These are phyloP conservation scores for Sugiyamaella sp. DNA, from an alignment of 1,139 yeast genomes.

Conservation along the genomic window DNA sequence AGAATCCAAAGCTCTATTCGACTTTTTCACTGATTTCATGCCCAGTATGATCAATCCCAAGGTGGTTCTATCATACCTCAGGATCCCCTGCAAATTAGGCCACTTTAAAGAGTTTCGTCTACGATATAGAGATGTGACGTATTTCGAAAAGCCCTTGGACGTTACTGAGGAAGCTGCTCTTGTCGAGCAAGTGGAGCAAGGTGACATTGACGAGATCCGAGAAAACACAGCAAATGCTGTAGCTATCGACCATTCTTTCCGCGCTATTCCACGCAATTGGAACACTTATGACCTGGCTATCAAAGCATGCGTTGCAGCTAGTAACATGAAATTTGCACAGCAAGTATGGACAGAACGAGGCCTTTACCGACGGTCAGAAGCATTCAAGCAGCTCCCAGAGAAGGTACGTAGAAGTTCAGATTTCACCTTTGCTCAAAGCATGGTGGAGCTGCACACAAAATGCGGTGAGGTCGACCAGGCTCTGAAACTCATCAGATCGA, in stretches of 20 bases:
- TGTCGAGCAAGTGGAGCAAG: not conserved
- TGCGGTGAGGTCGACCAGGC: constrained; percentile 69
- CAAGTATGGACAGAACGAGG: constrained; percentile 81
- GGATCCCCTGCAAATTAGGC: constrained; percentile 55
- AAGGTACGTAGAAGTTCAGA: constrained; percentile 55
- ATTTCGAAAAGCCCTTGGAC: constrained; percentile 39
- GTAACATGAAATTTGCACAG: constrained; percentile 60
- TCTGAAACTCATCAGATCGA: constrained; percentile 63
- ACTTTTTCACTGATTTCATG: constrained; percentile 50
- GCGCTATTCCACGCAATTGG: constrained; percentile 50
- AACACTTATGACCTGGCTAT: constrained; percentile 64
- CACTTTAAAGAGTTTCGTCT: constrained; percentile 53
- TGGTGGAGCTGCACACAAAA: constrained; percentile 58
- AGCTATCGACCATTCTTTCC: constrained; percentile 5
- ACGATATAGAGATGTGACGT: constrained; percentile 55
- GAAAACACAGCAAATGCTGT: constrained; percentile 18
- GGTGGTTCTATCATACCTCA: constrained; percentile 56
- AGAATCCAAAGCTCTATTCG: constrained; percentile 81
- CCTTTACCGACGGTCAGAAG: constrained; percentile 56
- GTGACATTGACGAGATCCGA: constrained; percentile 10
- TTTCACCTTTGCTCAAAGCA: constrained; percentile 66
- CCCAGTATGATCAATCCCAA: constrained; percentile 50
- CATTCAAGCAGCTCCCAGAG: constrained; percentile 49
- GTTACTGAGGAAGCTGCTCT: constrained; percentile 22
- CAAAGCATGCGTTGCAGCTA: constrained; percentile 62